Percentiles rank a stretch among this genome's conserved stretches.
Evolutionary conservation across 306 rosid genomes (phyloP).

Genomic region (Hippophae gyantsensis): DNA sequence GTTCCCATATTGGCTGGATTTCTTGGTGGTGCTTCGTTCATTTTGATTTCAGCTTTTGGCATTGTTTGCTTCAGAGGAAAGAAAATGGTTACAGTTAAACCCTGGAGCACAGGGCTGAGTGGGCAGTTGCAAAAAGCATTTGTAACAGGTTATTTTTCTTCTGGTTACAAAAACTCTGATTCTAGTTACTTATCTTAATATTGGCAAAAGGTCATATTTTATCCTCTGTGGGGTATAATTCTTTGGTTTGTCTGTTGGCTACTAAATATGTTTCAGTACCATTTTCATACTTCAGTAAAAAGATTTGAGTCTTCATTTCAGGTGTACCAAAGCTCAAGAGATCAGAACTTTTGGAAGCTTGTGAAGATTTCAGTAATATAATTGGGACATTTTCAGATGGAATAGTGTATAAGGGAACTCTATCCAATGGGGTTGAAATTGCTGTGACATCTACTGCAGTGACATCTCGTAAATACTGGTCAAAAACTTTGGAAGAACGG

Average conservation of each 20-base stretch:
- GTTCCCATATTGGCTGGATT: constrained; percentile 37
- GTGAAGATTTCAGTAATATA: constrained; percentile 93
- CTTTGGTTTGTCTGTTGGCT: background rate
- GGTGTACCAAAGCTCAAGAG: constrained; percentile 85
- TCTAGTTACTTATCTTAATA: background rate
- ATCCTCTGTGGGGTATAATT: background rate
- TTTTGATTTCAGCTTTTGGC: constrained; percentile 32
- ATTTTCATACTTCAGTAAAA: background rate
- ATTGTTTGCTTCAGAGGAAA: constrained; percentile 40
- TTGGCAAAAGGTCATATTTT: background rate
- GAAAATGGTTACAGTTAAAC: constrained; percentile 68
- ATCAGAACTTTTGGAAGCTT: constrained; percentile 67
- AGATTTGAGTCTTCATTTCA: constrained; percentile 21
- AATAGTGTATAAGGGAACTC: constrained; percentile 79
- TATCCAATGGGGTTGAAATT: constrained; percentile 92
- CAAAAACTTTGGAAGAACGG: constrained; percentile 51
- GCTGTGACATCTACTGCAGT: constrained; percentile 57
- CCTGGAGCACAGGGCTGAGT: constrained; percentile 94
- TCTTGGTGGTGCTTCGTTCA: constrained; percentile 38
- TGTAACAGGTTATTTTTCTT: constrained; percentile 50
- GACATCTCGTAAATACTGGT: constrained; percentile 50
- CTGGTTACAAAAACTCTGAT: background rate
- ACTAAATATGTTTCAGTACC: background rate
- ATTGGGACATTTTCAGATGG: constrained; percentile 51
- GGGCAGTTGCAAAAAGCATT: constrained; percentile 95